These are phyloP conservation scores for Salix suchowensis DNA, from an alignment of 345 rosid species.

Conservation along the genomic window DNA sequence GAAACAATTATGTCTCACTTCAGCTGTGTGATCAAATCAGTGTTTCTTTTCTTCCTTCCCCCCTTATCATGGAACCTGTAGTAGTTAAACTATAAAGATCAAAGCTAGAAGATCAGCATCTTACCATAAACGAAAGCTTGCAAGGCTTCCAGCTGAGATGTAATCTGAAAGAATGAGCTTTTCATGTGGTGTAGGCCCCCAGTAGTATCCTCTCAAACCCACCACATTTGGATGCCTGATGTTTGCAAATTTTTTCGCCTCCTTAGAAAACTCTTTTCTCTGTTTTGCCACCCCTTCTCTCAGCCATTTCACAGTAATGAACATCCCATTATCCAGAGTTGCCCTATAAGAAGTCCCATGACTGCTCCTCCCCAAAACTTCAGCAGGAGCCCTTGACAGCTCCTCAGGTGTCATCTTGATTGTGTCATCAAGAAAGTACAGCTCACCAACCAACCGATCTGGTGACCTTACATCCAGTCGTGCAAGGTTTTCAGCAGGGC, in stretches of 20 bases:
- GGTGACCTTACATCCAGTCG: constrained; percentile 92
- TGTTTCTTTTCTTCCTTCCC: too few relatives aligned
- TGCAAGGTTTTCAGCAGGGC: constrained; percentile 65
- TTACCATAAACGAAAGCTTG: constrained; percentile 96
- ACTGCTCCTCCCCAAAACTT: constrained; percentile 95
- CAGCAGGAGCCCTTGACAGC: constrained; percentile 94
- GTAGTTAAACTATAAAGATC: not conserved
- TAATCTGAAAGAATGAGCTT: constrained; percentile 95
- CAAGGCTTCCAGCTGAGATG: constrained; percentile 92
- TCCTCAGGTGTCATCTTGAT: constrained; percentile 86
- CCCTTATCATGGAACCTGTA: not conserved
- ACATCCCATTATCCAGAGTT: constrained; percentile 76
- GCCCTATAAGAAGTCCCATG: constrained; percentile 97
- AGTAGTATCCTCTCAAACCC: constrained; percentile 88
- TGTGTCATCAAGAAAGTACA: constrained; percentile 87
- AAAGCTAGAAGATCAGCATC: constrained; percentile 7
- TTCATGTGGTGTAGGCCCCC: constrained; percentile 99
- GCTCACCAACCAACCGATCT: constrained; percentile 81
- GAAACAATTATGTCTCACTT: not conserved
- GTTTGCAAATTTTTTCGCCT: constrained; percentile 89
- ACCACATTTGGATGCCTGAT: constrained; percentile 97
- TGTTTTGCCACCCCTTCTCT: constrained; percentile 98
- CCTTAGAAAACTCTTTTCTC: constrained; percentile 93
- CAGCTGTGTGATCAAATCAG: not conserved
- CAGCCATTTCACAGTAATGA: constrained; percentile 93